Percentiles rank a stretch among this genome's conserved stretches.
These are phyloP conservation scores for Pestalotiopsis sp. DNA, from an alignment of 2,329 filamentous ascomycete species.

Conservation along the genomic window DNA sequence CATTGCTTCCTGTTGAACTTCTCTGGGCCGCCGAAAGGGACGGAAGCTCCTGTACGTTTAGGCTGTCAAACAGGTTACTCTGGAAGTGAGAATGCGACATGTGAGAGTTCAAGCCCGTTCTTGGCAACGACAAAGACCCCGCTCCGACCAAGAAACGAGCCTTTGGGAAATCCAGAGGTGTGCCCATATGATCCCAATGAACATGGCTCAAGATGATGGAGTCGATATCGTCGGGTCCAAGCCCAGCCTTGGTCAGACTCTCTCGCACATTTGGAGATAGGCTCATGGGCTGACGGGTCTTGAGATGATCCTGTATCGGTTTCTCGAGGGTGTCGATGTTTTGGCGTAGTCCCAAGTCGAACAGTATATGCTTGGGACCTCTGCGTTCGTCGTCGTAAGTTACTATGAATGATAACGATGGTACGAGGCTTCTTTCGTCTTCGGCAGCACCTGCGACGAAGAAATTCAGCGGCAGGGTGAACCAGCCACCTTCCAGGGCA, in stretches of 20 bases:
- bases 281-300: background rate
- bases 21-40: slow-evolving; percentile 30
- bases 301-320: background rate
- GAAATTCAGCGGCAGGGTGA: background rate
- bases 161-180: slow-evolving; percentile 50
- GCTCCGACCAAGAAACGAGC: slow-evolving; percentile 53
- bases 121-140: slow-evolving; percentile 44
- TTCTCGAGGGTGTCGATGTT: background rate
- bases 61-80: slow-evolving; percentile 33
- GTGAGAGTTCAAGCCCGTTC: slow-evolving; percentile 20
- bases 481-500: background rate
- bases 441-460: background rate
- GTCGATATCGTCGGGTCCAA: slow-evolving; percentile 25
- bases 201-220: slow-evolving; percentile 51
- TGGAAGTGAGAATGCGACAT: slow-evolving; percentile 28
- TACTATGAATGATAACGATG: background rate
- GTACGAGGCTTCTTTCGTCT: background rate
- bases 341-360: background rate
- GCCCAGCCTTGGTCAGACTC: background rate
- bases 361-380: background rate
- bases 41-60: slow-evolving; percentile 35
- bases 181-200: slow-evolving; percentile 63
- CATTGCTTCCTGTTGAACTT: background rate
- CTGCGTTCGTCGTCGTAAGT: background rate
- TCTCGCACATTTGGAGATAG: background rate